These are phyloP conservation scores for Penicillium sp. DNA, from an alignment of 2,329 filamentous ascomycete genomes.

Conservation along the genomic window DNA sequence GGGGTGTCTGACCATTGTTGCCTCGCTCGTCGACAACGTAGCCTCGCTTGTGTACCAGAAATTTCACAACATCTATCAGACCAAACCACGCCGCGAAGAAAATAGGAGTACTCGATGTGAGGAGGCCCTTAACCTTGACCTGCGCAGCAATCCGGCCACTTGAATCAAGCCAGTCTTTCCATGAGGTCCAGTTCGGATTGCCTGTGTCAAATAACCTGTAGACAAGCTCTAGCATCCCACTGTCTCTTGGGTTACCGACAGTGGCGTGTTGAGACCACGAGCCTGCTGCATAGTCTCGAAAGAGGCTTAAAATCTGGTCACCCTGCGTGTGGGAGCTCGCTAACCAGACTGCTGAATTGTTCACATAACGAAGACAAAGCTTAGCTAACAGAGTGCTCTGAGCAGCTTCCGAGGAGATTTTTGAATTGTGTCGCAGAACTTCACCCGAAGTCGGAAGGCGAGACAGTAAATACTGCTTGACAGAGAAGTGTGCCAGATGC, in stretches of 20 bases:
- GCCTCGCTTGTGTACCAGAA: neutral
- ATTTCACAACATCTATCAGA: neutral
- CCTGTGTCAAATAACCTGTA: slow-evolving; percentile 3
- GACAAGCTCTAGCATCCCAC: neutral
- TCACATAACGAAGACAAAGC: slow-evolving; percentile 7
- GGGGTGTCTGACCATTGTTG: neutral
- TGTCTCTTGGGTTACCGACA: neutral
- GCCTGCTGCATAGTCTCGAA: slow-evolving; percentile 2
- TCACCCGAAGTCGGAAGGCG: neutral
- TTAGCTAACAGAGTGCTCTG: neutral
- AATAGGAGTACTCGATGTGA: neutral
- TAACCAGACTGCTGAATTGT: neutral
- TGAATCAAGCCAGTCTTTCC: slow-evolving; percentile 5
- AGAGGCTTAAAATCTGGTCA: neutral
- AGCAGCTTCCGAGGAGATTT: neutral
- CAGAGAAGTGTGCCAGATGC: slow-evolving; percentile 12
- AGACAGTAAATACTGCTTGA: slow-evolving; percentile 8
- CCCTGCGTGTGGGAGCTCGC: neutral
- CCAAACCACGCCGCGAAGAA: slow-evolving; percentile 8
- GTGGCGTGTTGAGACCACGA: slow-evolving; percentile 5
- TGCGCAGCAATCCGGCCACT: neutral
- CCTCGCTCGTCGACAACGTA: neutral
- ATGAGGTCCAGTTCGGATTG: neutral
- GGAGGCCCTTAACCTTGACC: neutral
- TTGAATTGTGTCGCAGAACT: neutral